These are phyloP conservation scores for Mycena leptocephala DNA, from an alignment of 768 basidiomycete genomes.

Conservation along the genomic window DNA sequence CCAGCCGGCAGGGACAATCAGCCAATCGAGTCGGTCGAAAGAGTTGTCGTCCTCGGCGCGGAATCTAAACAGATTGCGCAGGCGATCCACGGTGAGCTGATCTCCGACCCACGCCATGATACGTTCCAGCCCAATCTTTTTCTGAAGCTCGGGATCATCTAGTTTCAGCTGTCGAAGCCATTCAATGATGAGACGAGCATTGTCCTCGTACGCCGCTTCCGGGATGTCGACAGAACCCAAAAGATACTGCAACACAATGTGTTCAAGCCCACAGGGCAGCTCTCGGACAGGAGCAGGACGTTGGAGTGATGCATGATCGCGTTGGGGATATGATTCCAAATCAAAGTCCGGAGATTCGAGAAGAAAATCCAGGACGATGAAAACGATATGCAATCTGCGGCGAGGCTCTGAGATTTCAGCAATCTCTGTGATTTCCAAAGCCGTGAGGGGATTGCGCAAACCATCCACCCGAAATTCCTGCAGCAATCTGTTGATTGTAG, in stretches of 20 bases:
- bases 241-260: conserved; percentile 51
- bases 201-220: conserved; percentile 60
- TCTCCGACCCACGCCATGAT: conserved; percentile 50
- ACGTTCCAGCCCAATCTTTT: conserved; percentile 37
- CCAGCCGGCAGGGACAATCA: conserved; percentile 54
- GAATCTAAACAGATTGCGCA: conserved; percentile 55
- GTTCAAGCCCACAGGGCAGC: conserved; percentile 46
- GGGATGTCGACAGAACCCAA: conserved; percentile 52
- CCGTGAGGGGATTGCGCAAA: conserved; percentile 40
- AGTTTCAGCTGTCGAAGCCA: conserved; percentile 49
- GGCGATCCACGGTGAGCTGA: conserved; percentile 55
- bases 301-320: conserved; percentile 33
- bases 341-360: conserved; percentile 47
- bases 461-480: conserved; percentile 40
- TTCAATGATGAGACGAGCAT: conserved; percentile 46
- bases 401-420: conserved; percentile 27
- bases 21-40: conserved; percentile 55
- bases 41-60: conserved; percentile 55
- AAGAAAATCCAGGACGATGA: conserved; percentile 46
- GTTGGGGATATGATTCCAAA: conserved; percentile 41
- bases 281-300: conserved; percentile 40
- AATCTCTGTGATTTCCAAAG: conserved; percentile 40
- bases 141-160: conserved; percentile 37
- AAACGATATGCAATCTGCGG: too few relatives aligned
- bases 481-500: conserved; percentile 36